phyloP scores from a whole-genome alignment of 352 stramenopile genomes.

The Pythium aquatile region DNA sequence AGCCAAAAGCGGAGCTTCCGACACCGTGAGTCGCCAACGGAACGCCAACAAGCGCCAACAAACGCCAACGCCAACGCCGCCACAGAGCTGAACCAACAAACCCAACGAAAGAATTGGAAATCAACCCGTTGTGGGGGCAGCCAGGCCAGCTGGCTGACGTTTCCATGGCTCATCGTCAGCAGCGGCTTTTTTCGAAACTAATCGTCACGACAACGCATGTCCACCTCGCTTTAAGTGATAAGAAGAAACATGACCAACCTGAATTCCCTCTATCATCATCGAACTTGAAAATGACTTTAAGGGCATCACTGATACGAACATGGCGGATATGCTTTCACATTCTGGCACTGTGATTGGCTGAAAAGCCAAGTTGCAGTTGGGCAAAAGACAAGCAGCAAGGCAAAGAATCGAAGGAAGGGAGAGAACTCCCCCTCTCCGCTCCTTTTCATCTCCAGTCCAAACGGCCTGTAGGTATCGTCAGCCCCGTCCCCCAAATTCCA shows the following conservation, averaged over 20 bases:
- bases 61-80: conserved; percentile 12
- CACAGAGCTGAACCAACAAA: conserved; percentile 16
- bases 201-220: conserved; percentile 1
- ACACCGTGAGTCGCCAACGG: conserved; percentile 5
- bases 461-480: conserved; percentile 18
- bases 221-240: conserved; percentile 16
- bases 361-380: conserved; percentile 28
- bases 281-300: conserved; percentile 13
- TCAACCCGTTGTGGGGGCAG: conserved; percentile 19
- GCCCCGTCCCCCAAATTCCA: not conserved
- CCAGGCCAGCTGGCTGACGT: conserved; percentile 25
- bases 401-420: conserved; percentile 31
- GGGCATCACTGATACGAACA: conserved; percentile 5
- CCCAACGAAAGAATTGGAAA: conserved; percentile 3
- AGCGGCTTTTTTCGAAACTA: conserved; percentile 26
- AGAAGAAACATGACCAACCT: conserved; percentile 3
- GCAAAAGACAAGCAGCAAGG: conserved; percentile 24
- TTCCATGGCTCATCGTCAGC: conserved; percentile 22
- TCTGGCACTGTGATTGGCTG: conserved; percentile 24
- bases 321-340: conserved; percentile 22
- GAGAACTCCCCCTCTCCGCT: conserved; percentile 12
- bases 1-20: conserved; percentile 8
- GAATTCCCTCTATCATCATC: not conserved
- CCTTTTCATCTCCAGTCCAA: conserved; percentile 2
- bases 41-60: conserved; percentile 7